Evolutionary conservation across 108 stramenopile species (phyloP), one percentile per base, ranked within the genome.

Genomic region (Ochromonas danica): DNA sequence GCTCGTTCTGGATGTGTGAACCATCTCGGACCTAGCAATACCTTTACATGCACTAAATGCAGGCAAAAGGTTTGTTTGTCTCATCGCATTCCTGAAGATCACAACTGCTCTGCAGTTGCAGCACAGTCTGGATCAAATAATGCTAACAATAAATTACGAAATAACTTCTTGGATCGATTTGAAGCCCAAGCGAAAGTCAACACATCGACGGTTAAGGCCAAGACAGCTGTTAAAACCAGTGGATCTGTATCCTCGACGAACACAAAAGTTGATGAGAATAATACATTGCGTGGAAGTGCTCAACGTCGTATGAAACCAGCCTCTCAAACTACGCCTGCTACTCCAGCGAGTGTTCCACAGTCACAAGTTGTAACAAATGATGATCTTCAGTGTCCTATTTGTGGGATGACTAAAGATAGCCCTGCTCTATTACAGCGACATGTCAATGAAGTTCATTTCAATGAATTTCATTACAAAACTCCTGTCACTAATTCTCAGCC

Each of bases 31-130:
- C 31, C 31, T 10, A 67, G 33, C 31, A 67, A 67, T 36, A 67
- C 63, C 10, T 67, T 67, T 25, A 67, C 17, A 14, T 67, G 63
- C 31, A 3, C 63, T 14, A 67, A 67, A 67, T 67, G 63, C 35
- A 28, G 31, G 31, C 17, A 33, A 67, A 36, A 67, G 6, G 63
- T 67, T 31, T 67, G 63, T 67, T 35, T 67, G 10, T 28, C 63
- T 36, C 63, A 67, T 36, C 27, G 63, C 6, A 28, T 67, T 10
- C 63, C 63, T 14, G 63, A 67, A 36, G 63, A 67, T 22, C 63
- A 67, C 31, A 22, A 67, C 6, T 67, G 63, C 25, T 28, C 63
- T 67, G 6, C 63, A 14, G 17, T 36, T 31, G 10, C 35, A 3
- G 10, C 3, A 35, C 63, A 67, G 31, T 22, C 22, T 57, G 22